Percentiles rank a stretch among this genome's conserved stretches.
phyloP scores from a whole-genome alignment of 2,329 filamentous ascomycete species.

The Elsinoe fawcettii region DNA sequence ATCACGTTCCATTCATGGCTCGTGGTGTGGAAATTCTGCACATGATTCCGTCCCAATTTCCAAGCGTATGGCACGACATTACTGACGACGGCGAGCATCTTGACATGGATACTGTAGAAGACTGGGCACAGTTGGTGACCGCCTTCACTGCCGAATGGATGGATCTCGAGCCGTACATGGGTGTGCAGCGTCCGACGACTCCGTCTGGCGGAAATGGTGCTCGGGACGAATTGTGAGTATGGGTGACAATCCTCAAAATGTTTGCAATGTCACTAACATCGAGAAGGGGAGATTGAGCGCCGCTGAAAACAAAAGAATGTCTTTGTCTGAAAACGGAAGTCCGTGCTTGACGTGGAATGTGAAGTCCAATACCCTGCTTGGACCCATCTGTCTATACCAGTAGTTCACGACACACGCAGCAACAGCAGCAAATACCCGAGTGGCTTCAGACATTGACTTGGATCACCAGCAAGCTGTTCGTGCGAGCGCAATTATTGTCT shows the following conservation, averaged over 20 bases:
- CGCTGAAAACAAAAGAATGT: not conserved
- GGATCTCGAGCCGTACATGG: conserved; percentile 60
- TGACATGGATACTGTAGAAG: conserved; percentile 68
- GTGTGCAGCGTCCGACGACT: conserved; percentile 1
- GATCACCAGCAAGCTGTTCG: no score
- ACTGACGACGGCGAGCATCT: conserved; percentile 78
- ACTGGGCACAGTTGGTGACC: conserved; percentile 79
- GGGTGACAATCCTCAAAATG: not conserved
- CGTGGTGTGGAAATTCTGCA: conserved; percentile 84
- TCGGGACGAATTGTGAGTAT: conserved; percentile 13
- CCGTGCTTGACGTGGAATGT: conserved; percentile 1
- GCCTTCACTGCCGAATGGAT: conserved; percentile 90
- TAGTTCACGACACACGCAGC: not conserved
- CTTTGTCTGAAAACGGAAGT: conserved; percentile 9
- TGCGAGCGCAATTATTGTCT: not conserved
- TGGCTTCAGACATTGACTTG: no score
- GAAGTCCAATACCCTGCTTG: not conserved
- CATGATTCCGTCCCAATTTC: conserved; percentile 78
- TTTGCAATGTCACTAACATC: not conserved
- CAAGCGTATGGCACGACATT: conserved; percentile 76
- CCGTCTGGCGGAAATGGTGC: not conserved
- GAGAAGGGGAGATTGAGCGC: not conserved
- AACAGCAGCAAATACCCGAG: no score
- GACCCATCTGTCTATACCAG: not conserved
- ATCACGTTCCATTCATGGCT: conserved; percentile 83